These are phyloP conservation scores for Chlamydomonas incerta DNA, from an alignment of 139 green algal genomes.

Conservation along the genomic window DNA sequence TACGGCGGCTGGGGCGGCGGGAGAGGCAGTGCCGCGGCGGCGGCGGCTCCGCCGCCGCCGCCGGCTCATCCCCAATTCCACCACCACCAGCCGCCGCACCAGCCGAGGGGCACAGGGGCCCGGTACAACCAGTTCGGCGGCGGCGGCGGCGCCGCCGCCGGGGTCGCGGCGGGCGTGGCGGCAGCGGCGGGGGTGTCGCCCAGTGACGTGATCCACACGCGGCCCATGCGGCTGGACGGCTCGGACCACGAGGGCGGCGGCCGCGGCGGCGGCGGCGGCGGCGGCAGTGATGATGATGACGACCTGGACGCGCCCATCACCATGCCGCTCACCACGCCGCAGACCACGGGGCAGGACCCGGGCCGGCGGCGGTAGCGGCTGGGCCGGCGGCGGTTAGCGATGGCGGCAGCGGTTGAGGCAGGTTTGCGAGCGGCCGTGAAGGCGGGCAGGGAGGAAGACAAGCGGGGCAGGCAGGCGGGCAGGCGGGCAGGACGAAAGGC, in stretches of 20 bases:
- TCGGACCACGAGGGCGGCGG: background rate
- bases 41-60: background rate
- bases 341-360: conserved; percentile 1
- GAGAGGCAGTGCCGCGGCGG: background rate
- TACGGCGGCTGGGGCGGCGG: too few species aligned
- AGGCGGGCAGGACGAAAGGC: too few species aligned
- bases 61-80: too few species aligned
- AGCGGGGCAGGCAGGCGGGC: too few species aligned
- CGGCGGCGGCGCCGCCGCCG: background rate
- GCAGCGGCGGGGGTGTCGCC: too few species aligned
- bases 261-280: background rate
- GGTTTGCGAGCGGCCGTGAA: too few species aligned
- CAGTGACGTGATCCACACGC: conserved; percentile 23
- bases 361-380: background rate
- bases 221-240: background rate
- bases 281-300: background rate
- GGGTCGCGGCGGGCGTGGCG: too few species aligned
- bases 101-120: background rate
- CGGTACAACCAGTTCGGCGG: conserved; percentile 1
- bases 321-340: background rate
- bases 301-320: background rate
- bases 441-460: too few species aligned
- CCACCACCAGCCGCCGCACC: too few species aligned
- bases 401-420: too few species aligned
- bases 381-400: too few species aligned